phyloP scores from a whole-genome alignment of 495 filamentous ascomycete genomes.

The Penicilliopsis zonata region DNA sequence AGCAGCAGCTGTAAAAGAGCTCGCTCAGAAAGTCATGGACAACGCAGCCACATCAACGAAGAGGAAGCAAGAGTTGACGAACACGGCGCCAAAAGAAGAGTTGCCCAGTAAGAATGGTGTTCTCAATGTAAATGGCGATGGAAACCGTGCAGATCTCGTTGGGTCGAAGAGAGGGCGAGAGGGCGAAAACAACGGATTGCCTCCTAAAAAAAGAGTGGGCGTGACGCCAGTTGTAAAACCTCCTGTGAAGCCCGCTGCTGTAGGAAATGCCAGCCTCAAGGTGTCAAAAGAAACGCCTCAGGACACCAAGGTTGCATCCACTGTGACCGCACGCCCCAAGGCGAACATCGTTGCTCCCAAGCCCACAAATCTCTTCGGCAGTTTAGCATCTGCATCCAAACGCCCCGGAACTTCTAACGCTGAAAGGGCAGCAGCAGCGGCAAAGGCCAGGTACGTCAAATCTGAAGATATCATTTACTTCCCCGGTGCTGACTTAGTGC shows the following conservation, averaged over 20 bases:
- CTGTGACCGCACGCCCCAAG: slow-evolving; percentile 29
- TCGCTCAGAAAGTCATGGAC: slow-evolving; percentile 44
- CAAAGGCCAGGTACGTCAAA: slow-evolving; percentile 27
- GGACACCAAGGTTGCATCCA: slow-evolving; percentile 19
- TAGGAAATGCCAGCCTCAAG: slow-evolving; percentile 14
- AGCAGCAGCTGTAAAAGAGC: slow-evolving; percentile 44
- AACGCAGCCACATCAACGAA: slow-evolving; percentile 43
- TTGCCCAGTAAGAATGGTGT: slow-evolving; percentile 14
- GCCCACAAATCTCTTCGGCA: slow-evolving; percentile 45
- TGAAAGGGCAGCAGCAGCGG: slow-evolving; percentile 36
- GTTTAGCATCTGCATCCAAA: slow-evolving; percentile 47
- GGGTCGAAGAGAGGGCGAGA: slow-evolving; percentile 37
- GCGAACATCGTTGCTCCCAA: slow-evolving; percentile 41
- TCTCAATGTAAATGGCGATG: slow-evolving; percentile 14
- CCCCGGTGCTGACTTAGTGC: slow-evolving; percentile 8
- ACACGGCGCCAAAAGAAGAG: slow-evolving; percentile 19
- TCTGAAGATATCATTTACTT: background rate
- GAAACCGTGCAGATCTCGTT: slow-evolving; percentile 13
- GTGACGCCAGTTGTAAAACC: slow-evolving; percentile 20
- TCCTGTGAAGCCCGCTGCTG: slow-evolving; percentile 10
- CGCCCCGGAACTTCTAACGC: slow-evolving; percentile 46
- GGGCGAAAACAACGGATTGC: slow-evolving; percentile 24
- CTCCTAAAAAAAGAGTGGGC: slow-evolving; percentile 28
- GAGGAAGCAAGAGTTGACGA: slow-evolving; percentile 31
- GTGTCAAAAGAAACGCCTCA: slow-evolving; percentile 9